Percentiles rank a stretch among this genome's conserved stretches.
phyloP scores from a whole-genome alignment of 176 grass and related monocot species.

The Thinopyrum elongatum region DNA sequence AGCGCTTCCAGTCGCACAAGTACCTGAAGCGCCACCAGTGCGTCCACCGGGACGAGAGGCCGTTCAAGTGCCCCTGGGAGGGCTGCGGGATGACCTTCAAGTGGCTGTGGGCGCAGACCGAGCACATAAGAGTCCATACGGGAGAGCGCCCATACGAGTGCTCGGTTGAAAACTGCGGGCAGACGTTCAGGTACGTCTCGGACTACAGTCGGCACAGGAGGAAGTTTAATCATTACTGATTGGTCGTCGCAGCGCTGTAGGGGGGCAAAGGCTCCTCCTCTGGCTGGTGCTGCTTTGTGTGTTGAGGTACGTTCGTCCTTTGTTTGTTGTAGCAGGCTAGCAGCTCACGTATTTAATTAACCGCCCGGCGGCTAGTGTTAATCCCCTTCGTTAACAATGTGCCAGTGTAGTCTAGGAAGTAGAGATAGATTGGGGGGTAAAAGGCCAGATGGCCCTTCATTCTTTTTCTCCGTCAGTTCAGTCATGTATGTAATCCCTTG shows the following conservation, averaged over 20 bases:
- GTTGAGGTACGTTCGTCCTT: neutral
- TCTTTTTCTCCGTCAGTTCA: constrained; percentile 18
- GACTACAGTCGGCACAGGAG: constrained; percentile 73
- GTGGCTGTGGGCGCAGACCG: constrained; percentile 76
- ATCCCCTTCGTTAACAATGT: constrained; percentile 39
- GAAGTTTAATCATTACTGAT: constrained; percentile 56
- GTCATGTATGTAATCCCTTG: constrained; percentile 30
- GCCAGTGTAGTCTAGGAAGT: constrained; percentile 39
- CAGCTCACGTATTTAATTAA: constrained; percentile 39
- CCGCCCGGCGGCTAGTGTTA: constrained; percentile 33
- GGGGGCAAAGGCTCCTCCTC: constrained; percentile 18
- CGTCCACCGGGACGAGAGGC: constrained; percentile 63
- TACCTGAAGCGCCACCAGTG: constrained; percentile 64
- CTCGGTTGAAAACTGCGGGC: constrained; percentile 37
- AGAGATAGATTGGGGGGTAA: constrained; percentile 32
- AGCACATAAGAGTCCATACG: constrained; percentile 68
- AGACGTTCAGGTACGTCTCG: constrained; percentile 73
- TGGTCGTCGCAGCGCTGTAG: neutral
- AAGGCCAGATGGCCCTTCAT: constrained; percentile 32
- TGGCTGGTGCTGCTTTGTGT: constrained; percentile 21
- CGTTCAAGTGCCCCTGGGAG: constrained; percentile 77
- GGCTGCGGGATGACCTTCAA: constrained; percentile 73
- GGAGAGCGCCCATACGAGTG: constrained; percentile 65
- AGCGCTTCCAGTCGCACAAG: constrained; percentile 66
- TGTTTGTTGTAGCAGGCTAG: constrained; percentile 39